Conservation (phyloP, 306 rosid genomes). For the Trifolium subterraneum region DNA sequence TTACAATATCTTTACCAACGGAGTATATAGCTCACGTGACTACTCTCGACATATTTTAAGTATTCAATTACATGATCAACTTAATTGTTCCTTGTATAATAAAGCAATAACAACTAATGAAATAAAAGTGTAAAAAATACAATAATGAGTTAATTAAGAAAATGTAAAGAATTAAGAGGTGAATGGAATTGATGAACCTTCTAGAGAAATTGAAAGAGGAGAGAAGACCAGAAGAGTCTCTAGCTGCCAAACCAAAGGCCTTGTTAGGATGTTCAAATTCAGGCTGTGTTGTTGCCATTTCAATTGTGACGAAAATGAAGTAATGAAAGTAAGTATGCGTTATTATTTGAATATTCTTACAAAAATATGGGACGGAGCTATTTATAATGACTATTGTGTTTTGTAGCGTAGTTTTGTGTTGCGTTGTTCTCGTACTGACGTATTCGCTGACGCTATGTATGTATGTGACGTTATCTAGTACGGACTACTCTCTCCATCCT, state of each 20-base stretch:
- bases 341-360: background rate
- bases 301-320: background rate
- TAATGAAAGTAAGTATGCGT: background rate
- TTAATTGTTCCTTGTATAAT: no score
- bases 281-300: slow-evolving; percentile 25
- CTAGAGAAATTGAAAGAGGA: slow-evolving; percentile 57
- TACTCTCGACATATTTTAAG: no score
- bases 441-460: background rate
- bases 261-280: slow-evolving; percentile 46
- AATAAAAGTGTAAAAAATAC: no score
- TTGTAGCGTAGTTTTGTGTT: background rate
- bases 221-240: slow-evolving; percentile 48
- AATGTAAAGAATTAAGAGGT: no score
- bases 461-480: background rate
- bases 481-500: no score
- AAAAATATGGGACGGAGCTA: background rate
- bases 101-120: no score
- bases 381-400: background rate
- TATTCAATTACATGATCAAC: no score
- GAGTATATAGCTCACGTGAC: no score
- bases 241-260: slow-evolving; percentile 56
- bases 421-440: background rate
- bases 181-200: slow-evolving; percentile 38
- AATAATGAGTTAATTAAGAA: no score
- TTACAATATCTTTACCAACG: no score